Evolutionary conservation across 805 yeast genomes (phyloP).

Genomic region (Candida loeiensis): DNA sequence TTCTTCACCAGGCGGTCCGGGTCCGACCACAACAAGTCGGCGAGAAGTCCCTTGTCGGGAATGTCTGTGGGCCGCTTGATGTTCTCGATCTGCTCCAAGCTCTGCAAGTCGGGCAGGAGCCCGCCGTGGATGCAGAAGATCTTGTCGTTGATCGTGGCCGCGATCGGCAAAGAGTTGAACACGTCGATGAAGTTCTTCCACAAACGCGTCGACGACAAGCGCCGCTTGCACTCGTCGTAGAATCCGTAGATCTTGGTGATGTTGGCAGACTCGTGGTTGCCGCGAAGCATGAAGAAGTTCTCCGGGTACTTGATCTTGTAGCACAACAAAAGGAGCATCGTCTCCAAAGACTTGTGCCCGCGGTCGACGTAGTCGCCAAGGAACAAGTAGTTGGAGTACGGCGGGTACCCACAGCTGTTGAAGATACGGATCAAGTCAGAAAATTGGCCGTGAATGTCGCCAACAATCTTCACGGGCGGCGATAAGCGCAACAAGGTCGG

Average conservation of each 20-base stretch:
- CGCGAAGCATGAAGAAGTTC: constrained; percentile 57
- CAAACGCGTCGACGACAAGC: constrained; percentile 40
- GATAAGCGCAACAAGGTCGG: constrained; percentile 63
- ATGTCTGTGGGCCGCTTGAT: constrained; percentile 81
- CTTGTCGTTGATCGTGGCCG: constrained; percentile 58
- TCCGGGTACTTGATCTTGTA: constrained; percentile 58
- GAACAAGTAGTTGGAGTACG: constrained; percentile 51
- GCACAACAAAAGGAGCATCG: constrained; percentile 48
- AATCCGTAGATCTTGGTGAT: constrained; percentile 59
- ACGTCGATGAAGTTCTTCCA: constrained; percentile 56
- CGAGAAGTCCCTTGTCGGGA: constrained; percentile 73
- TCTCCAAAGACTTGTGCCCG: constrained; percentile 56
- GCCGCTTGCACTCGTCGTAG: constrained; percentile 58
- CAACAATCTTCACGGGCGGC: constrained; percentile 80
- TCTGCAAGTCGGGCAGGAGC: constrained; percentile 64
- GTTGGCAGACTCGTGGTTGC: constrained; percentile 58
- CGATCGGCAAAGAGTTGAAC: constrained; percentile 56
- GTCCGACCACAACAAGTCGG: constrained; percentile 81
- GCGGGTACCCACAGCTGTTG: constrained; percentile 59
- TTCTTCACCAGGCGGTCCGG: constrained; percentile 51
- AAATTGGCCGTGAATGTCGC: constrained; percentile 75
- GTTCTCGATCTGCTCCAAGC: constrained; percentile 63
- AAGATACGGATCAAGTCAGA: constrained; percentile 52
- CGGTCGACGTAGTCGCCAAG: constrained; percentile 61
- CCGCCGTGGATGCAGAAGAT: constrained; percentile 69